phyloP scores from a whole-genome alignment of 2,329 filamentous ascomycete species.

The Herpotrichia juniperi region DNA sequence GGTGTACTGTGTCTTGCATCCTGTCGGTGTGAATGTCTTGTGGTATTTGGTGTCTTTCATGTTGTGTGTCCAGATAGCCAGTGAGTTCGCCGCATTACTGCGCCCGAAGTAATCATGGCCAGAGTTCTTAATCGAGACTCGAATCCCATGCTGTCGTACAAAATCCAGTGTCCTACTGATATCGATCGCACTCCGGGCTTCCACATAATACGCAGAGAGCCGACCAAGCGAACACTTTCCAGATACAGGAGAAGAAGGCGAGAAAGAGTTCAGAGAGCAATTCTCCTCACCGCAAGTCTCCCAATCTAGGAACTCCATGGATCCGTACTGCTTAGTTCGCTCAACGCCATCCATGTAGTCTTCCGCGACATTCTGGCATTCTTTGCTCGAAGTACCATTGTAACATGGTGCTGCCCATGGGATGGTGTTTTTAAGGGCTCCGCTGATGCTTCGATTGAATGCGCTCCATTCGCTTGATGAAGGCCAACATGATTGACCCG shows the following conservation, averaged over 20 bases:
- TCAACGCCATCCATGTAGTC: constrained; percentile 31
- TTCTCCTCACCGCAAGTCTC: constrained; percentile 37
- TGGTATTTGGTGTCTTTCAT: constrained; percentile 39
- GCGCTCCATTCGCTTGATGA: constrained; percentile 32
- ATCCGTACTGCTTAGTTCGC: constrained; percentile 37
- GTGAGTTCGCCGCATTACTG: constrained; percentile 39
- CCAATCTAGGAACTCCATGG: constrained; percentile 45
- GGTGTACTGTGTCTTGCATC: constrained; percentile 31
- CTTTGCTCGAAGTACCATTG: constrained; percentile 19
- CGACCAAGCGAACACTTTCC: constrained; percentile 40
- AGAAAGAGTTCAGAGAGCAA: constrained; percentile 36
- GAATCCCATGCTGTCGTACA: constrained; percentile 35
- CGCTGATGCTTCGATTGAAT: constrained; percentile 40
- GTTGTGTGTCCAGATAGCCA: constrained; percentile 43
- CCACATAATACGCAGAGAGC: constrained; percentile 40
- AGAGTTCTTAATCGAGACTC: constrained; percentile 44
- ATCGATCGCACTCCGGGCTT: constrained; percentile 30
- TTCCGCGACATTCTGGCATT: constrained; percentile 26
- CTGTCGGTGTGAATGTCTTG: constrained; percentile 29
- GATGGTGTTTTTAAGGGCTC: constrained; percentile 33
- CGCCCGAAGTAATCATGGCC: constrained; percentile 46
- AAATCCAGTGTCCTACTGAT: constrained; percentile 37
- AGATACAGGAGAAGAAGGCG: constrained; percentile 27
- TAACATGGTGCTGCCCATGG: constrained; percentile 43
- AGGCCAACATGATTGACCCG: constrained; percentile 46